phyloP scores from a whole-genome alignment of 768 basidiomycete species.

The Filobasidium wieringae region DNA sequence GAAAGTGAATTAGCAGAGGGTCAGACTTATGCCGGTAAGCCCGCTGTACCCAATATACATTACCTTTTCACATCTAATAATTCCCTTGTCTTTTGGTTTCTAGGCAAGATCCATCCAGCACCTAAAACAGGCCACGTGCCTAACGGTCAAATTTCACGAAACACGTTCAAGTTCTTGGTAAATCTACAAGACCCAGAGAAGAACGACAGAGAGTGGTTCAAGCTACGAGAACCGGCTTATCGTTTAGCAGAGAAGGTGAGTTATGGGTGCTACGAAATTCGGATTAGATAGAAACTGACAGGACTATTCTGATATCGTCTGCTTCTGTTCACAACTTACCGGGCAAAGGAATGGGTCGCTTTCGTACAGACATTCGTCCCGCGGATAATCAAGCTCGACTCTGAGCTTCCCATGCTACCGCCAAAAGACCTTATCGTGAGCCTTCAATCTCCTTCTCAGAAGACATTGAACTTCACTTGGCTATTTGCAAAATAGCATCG shows the following conservation, averaged over 20 bases:
- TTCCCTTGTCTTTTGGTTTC: conserved; percentile 41
- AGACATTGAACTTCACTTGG: background rate
- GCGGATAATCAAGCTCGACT: conserved; percentile 58
- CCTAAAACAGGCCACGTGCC: conserved; percentile 76
- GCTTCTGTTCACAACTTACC: background rate
- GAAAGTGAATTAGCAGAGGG: conserved; percentile 36
- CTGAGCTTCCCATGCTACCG: conserved; percentile 74
- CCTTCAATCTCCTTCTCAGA: background rate
- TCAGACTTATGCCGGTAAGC: conserved; percentile 22
- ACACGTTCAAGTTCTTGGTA: conserved; percentile 65
- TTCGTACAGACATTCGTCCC: conserved; percentile 65
- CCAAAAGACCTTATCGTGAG: conserved; percentile 66
- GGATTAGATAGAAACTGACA: background rate
- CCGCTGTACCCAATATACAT: too few relatives aligned
- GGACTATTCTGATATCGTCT: background rate
- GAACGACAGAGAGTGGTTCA: conserved; percentile 79
- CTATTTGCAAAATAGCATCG: conserved; percentile 46
- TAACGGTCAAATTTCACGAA: conserved; percentile 71
- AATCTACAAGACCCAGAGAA: conserved; percentile 60
- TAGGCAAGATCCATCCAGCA: conserved; percentile 66
- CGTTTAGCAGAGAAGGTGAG: conserved; percentile 58
- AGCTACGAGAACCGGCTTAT: conserved; percentile 67
- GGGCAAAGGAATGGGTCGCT: conserved; percentile 59
- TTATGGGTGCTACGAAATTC: background rate
- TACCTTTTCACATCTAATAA: background rate